Base-by-base conservation (phyloP, 352 stramenopile genomes). In the Pilasporangium apinafurcum region DNA sequence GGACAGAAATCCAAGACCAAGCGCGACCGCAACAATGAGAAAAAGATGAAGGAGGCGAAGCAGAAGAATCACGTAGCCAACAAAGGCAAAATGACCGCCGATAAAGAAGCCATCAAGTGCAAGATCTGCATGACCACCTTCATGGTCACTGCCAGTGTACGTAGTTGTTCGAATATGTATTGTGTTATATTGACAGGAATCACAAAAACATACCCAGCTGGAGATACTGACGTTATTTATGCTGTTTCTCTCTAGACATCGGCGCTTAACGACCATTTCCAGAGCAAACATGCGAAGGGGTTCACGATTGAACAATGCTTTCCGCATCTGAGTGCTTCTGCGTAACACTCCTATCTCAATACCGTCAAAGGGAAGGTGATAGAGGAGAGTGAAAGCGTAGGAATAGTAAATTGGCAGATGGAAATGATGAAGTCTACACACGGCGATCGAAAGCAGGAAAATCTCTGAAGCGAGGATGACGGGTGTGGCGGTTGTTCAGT, bases 81-180 rank as follows among this genome's bases (percentile, higher is more conserved):
- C 48, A 87, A 86, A 44, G 68, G 63, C 52, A 92, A 92, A 63
- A 89, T 92, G 72, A 62, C 70, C 49, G 74, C 77, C n/a, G 80
- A 92, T 58, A 67, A 68, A 36, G 65, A 68, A 28, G 71, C 70
- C 24, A 68, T 87, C 65, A 92, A 89, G 66, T 92, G 80, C 73
- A 92, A 88, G 43, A 88, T 92, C 62, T 92, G 80, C 61, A 79
- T 92, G 61, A 87, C 78, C 25, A 90, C 77, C 8, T 90, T 92
- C 53, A 85, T 92, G 69, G 65, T 90, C 61, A 92, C 79, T 17
- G 80, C 76, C 42, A 87, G 59, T 37, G 80, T 90, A 74, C 45
- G 79, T 73, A 8, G 5, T 28, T 36, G 22, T n/a, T 24, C 24
- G 3, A 22, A 14, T 22, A n/a, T 45, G 3, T 48, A n/a, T 12